Conservation (phyloP, 1,284 basidiomycete genomes). For the Ganoderma resinaceum region DNA sequence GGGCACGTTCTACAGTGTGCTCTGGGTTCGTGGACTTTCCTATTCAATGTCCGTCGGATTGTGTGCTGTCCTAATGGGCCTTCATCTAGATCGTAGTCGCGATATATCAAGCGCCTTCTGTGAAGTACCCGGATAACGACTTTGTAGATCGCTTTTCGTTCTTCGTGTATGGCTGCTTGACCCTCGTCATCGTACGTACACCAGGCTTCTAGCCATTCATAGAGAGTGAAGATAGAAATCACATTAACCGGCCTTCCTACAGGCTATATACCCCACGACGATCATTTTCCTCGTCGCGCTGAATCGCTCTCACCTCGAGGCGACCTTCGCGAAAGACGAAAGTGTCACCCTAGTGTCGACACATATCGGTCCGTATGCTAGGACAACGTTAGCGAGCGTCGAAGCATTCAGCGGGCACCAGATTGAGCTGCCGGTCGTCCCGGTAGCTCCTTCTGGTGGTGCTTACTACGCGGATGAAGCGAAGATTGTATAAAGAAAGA, state of each 20-base stretch:
- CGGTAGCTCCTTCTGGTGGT: neutral
- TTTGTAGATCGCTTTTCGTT: neutral
- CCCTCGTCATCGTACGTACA: neutral
- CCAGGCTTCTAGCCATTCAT: neutral
- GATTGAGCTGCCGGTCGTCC: neutral
- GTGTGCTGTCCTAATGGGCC: neutral
- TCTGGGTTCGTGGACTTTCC: neutral
- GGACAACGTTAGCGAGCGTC: neutral
- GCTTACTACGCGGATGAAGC: neutral
- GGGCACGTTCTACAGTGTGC: neutral
- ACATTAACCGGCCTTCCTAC: neutral
- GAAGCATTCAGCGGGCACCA: neutral
- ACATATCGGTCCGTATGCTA: neutral
- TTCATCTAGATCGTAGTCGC: neutral
- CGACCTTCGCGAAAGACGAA: neutral
- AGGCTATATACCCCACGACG: constrained; percentile 1
- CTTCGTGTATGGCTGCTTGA: neutral
- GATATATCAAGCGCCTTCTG: neutral
- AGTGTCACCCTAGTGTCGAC: neutral
- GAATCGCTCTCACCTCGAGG: constrained; percentile 17
- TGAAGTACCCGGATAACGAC: neutral
- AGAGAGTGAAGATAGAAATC: neutral
- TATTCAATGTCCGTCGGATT: neutral
- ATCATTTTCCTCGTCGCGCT: neutral
- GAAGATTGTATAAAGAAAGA: neutral